A percentile compares a stretch with the other conserved stretches of the same genome.
Conservation (phyloP, 129 eudicot genomes). For the Helianthus annuus region DNA sequence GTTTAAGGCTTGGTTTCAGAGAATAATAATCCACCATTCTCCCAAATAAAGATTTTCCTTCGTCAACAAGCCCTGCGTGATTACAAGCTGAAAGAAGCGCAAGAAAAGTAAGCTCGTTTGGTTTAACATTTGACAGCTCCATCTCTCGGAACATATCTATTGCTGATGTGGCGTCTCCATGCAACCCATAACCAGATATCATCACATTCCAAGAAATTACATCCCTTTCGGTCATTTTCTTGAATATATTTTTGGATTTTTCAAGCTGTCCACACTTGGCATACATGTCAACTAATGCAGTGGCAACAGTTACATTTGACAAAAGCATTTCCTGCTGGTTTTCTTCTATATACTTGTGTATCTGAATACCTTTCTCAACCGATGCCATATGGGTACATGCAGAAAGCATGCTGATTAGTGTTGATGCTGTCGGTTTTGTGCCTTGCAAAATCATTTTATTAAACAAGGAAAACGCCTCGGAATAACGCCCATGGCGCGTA, state of each 20-base stretch:
- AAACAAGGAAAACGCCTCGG: slow-evolving; percentile 55
- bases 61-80: slow-evolving; percentile 75
- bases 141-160: slow-evolving; percentile 49
- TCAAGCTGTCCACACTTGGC: slow-evolving; percentile 78
- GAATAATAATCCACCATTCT: slow-evolving; percentile 60
- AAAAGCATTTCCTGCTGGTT: slow-evolving; percentile 29
- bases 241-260: slow-evolving; percentile 56
- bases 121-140: slow-evolving; percentile 52
- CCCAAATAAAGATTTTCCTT: slow-evolving; percentile 56
- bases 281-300: slow-evolving; percentile 80
- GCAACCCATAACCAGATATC: slow-evolving; percentile 81
- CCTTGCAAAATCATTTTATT: slow-evolving; percentile 58
- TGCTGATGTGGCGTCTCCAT: slow-evolving; percentile 74
- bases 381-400: slow-evolving; percentile 70
- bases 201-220: slow-evolving; percentile 73
- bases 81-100: slow-evolving; percentile 74
- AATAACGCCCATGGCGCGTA: slow-evolving; percentile 38
- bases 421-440: slow-evolving; percentile 52
- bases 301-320: slow-evolving; percentile 47
- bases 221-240: slow-evolving; percentile 61
- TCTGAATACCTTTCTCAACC: slow-evolving; percentile 57
- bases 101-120: slow-evolving; percentile 80
- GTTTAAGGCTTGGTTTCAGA: slow-evolving; percentile 68
- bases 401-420: slow-evolving; percentile 58
- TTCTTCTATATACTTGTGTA: slow-evolving; percentile 52